A percentile compares a stretch with the other conserved stretches of the same genome.
These are phyloP conservation scores for Penicillium sclerotiorum DNA, from an alignment of 2,329 filamentous ascomycete genomes.

Conservation along the genomic window DNA sequence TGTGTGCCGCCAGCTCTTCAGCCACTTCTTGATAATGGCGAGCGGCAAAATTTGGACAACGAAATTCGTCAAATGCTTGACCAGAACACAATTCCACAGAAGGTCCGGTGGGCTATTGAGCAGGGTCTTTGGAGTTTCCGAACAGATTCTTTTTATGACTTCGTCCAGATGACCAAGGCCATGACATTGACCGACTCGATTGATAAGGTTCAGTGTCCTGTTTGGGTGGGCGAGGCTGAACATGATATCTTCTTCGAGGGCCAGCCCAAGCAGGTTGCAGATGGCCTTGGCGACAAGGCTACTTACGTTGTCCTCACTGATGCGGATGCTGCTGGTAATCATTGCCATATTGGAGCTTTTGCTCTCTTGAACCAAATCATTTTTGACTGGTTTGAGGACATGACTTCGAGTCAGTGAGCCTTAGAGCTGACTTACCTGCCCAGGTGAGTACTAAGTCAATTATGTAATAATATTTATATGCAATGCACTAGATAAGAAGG, in stretches of 20 bases:
- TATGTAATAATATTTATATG: too few species aligned
- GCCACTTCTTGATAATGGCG: not conserved
- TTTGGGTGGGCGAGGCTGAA: constrained; percentile 1
- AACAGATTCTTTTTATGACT: not conserved
- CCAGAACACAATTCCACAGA: not conserved
- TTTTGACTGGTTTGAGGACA: not conserved
- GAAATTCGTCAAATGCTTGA: not conserved
- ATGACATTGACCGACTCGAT: not conserved
- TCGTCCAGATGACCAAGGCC: not conserved
- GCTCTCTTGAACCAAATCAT: constrained; percentile 18
- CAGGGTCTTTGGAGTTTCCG: constrained; percentile 2
- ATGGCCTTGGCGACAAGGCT: constrained; percentile 17
- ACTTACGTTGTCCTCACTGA: constrained; percentile 23
- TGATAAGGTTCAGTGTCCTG: not conserved
- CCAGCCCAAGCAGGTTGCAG: constrained; percentile 20
- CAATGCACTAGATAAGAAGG: too few species aligned
- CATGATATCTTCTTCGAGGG: constrained; percentile 15
- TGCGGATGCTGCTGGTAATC: constrained; percentile 25
- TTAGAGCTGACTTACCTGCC: too few species aligned
- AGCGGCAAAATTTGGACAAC: not conserved
- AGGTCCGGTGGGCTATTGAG: not conserved
- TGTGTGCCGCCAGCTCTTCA: not conserved
- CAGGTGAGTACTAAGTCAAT: too few species aligned
- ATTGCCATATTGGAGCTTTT: constrained; percentile 30
- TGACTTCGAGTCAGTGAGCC: too few species aligned